Conservation (phyloP, 1,284 basidiomycete species). For the Ceratobasidium sp. region DNA sequence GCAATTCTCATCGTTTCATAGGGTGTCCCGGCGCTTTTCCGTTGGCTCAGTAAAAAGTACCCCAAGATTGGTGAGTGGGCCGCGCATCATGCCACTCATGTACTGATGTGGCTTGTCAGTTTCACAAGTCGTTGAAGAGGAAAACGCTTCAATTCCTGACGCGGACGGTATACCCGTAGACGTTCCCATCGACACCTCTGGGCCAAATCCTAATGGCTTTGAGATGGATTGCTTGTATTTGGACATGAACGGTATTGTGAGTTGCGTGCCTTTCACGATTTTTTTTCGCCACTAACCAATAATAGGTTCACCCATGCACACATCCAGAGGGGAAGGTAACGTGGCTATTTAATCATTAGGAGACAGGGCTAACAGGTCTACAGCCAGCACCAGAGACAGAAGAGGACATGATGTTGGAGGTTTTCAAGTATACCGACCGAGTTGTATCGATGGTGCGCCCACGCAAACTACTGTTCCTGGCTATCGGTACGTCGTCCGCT, state of each 20-base stretch:
- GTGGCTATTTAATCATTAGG: not conserved
- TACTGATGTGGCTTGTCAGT: conserved; percentile 55
- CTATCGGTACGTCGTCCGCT: conserved; percentile 74
- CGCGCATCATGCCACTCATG: not conserved
- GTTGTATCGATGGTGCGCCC: conserved; percentile 98
- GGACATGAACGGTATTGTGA: conserved; percentile 89
- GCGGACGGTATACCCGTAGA: conserved; percentile 72
- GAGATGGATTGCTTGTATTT: conserved; percentile 98
- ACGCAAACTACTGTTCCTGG: conserved; percentile 96
- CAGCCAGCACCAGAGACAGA: conserved; percentile 95
- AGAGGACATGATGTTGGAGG: conserved; percentile 99
- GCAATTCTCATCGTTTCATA: conserved; percentile 48
- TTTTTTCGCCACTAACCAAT: conserved; percentile 44
- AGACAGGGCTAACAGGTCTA: conserved; percentile 30
- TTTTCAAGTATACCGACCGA: conserved; percentile 96
- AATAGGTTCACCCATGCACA: conserved; percentile 96
- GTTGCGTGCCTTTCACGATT: conserved; percentile 44
- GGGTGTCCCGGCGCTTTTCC: conserved; percentile 94
- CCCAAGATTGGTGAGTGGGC: conserved; percentile 79
- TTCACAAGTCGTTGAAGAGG: conserved; percentile 81
- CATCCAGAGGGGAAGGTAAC: conserved; percentile 93
- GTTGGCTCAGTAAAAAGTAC: conserved; percentile 96
- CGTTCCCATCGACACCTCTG: conserved; percentile 83
- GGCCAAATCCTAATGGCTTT: conserved; percentile 92
- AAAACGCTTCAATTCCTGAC: conserved; percentile 70